Evolutionary conservation across 441 rosid genomes (phyloP).

Genomic region (Bruguiera hainesii): DNA sequence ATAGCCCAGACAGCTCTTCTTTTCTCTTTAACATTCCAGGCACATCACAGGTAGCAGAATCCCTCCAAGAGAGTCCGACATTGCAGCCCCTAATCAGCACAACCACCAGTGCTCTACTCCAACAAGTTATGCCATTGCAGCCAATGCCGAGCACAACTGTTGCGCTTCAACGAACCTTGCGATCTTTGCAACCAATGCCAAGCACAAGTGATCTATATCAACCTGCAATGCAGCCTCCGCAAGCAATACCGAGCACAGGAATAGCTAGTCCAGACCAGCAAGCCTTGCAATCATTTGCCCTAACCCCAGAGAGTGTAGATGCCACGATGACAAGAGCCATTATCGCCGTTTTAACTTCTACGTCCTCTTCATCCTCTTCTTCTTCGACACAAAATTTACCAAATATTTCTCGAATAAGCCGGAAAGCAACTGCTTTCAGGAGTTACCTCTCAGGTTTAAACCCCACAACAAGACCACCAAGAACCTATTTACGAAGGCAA

Average conservation of each 20-base stretch:
- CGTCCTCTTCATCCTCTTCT: conserved; percentile 20
- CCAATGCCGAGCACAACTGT: not conserved
- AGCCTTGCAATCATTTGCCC: conserved; percentile 31
- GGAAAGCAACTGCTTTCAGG: conserved; percentile 38
- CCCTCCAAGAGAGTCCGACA: conserved; percentile 20
- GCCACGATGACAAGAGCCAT: conserved; percentile 60
- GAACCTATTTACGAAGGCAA: conserved; percentile 14
- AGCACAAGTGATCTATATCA: conserved; percentile 3
- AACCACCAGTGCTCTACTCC: not conserved
- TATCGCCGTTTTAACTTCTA: conserved; percentile 56
- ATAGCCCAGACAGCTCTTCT: conserved; percentile 60
- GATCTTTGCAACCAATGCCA: not conserved
- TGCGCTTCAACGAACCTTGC: not conserved
- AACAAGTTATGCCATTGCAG: conserved; percentile 11
- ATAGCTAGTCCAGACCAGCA: conserved; percentile 22
- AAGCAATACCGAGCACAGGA: conserved; percentile 15
- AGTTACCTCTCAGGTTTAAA: conserved; percentile 18
- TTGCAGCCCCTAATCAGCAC: not conserved
- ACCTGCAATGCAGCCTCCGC: conserved; percentile 14
- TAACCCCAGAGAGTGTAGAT: conserved; percentile 41
- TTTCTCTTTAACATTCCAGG: conserved; percentile 40
- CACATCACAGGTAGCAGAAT: conserved; percentile 28
- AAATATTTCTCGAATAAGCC: conserved; percentile 11
- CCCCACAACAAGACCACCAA: conserved; percentile 12
- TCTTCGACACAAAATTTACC: conserved; percentile 25